Conservation (phyloP, 495 filamentous ascomycete genomes). For the Neurospora hispaniola region DNA sequence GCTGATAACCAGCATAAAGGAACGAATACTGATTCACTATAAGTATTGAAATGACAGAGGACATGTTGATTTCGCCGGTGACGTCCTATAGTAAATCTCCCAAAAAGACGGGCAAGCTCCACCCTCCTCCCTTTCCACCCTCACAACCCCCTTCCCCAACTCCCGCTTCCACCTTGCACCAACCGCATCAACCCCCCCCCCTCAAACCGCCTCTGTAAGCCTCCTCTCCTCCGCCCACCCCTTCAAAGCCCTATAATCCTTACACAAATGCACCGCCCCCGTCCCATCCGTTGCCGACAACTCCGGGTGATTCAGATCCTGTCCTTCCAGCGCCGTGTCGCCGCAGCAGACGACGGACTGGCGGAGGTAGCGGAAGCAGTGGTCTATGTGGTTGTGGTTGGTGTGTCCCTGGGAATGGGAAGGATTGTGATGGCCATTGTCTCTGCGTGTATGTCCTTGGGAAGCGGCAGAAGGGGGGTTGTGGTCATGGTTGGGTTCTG, state of each 20-base stretch:
- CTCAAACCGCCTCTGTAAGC: not conserved
- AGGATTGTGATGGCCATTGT: too few relatives aligned
- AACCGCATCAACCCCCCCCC: not conserved
- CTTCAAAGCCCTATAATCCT: not conserved
- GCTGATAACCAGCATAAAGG: too few relatives aligned
- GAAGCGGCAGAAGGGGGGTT: too few relatives aligned
- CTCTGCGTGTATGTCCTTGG: too few relatives aligned
- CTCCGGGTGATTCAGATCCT: not conserved
- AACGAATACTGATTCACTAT: too few relatives aligned
- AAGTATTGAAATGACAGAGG: too few relatives aligned
- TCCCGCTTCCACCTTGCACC: not conserved
- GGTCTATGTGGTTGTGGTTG: not conserved
- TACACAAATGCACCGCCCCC: slow-evolving; percentile 2
- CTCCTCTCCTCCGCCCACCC: slow-evolving; percentile 2
- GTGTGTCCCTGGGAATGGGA: not conserved
- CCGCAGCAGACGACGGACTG: slow-evolving; percentile 1
- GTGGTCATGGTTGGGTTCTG: not conserved
- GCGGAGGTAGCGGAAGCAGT: slow-evolving; percentile 8
- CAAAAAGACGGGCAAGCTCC: too few relatives aligned
- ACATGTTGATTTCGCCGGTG: too few relatives aligned
- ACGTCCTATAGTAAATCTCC: too few relatives aligned
- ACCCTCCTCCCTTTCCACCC: not conserved
- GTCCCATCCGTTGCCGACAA: not conserved
- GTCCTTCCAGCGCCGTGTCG: slow-evolving; percentile 4
- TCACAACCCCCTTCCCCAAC: not conserved